Evolutionary conservation across 495 filamentous ascomycete genomes (phyloP), one percentile per base, ranked within the genome.

Genomic region (Penicillium ochrochloron): DNA sequence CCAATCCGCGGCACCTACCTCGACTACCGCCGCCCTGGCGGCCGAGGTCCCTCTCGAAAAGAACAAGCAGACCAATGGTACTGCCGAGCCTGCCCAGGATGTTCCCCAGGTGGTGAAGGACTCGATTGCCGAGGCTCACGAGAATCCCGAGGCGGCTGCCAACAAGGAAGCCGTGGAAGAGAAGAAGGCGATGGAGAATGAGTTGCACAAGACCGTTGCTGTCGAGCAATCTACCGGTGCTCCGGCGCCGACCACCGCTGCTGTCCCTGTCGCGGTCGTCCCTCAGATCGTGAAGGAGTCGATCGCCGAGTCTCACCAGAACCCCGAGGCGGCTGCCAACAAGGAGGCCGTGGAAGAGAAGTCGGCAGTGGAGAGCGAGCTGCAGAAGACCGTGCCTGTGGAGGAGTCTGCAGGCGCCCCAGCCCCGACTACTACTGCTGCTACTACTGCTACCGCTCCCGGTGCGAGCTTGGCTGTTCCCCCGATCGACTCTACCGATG

Each of bases 251-350:
- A 83, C 64, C 65, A 81, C 63, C 64, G 65, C 73, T 59, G 61
- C 63, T 25, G 69, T 67, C 53, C 79, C 84, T 12, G 84, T 79
- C 5, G 69, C 77, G 17, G 82, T 86, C 39, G 90, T 92, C 7
- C 92, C 93, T 6, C 80, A 82, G 9, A 80, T 88, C 56, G 92
- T 94, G 37, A 90, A 90, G 80, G 84, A 92, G 55, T 93, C 90
- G 5, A 80, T 92, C 31, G 71, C 81, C 42, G 83, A 88, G 66
- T 85, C 92, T n/a, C 83, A 88, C 53, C 67, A 78, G 60, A 78
- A 79, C 50, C 89, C 91, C 33, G 92, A 96, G 75, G 92, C 91
- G 19, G 86, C 89, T 21, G 86, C 84, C 25, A 87, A 87, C 73
- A 76, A 84, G n/a, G 82, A 83, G 48, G 86, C 86, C 3, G 90